Conservation (phyloP, 1,284 basidiomycete species). For the Coniophora puteana region DNA sequence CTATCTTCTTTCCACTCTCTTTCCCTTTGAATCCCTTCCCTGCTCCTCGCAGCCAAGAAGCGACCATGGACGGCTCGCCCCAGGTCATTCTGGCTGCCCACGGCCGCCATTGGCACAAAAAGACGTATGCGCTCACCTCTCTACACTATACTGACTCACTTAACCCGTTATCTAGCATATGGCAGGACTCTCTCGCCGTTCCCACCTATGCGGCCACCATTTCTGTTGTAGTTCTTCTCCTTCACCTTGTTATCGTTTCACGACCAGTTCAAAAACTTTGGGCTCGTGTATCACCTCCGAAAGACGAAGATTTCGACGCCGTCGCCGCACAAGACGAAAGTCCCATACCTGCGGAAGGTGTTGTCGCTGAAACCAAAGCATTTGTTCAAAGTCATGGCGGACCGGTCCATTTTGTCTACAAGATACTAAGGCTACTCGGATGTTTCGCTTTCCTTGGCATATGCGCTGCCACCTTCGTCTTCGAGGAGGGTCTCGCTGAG, state of each 20-base stretch:
- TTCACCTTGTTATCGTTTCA: slow-evolving; percentile 20
- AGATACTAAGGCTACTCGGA: slow-evolving; percentile 10
- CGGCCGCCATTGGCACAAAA: no score
- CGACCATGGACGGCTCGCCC: no score
- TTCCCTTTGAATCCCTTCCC: no score
- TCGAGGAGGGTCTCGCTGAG: slow-evolving; percentile 7
- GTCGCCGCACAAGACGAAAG: background rate
- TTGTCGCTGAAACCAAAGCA: slow-evolving; percentile 1
- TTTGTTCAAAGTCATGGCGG: slow-evolving; percentile 11
- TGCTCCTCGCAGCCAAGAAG: no score
- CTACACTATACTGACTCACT: no score
- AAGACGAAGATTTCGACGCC: background rate
- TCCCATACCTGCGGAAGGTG: slow-evolving; percentile 1
- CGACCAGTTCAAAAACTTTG: slow-evolving; percentile 10
- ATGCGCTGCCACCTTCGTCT: slow-evolving; percentile 8
- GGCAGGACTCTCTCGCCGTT: slow-evolving; percentile 12
- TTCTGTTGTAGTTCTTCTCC: slow-evolving; percentile 23
- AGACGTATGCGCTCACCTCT: no score
- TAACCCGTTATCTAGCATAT: slow-evolving; percentile 3
- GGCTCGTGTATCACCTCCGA: background rate
- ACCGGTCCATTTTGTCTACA: slow-evolving; percentile 10
- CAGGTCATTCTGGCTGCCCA: no score
- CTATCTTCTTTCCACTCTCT: no score
- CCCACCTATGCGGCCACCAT: slow-evolving; percentile 26
- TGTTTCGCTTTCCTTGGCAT: slow-evolving; percentile 10